These are phyloP conservation scores for Ceratocystis alfenasii DNA, from an alignment of 2,329 filamentous ascomycete species.

Conservation along the genomic window DNA sequence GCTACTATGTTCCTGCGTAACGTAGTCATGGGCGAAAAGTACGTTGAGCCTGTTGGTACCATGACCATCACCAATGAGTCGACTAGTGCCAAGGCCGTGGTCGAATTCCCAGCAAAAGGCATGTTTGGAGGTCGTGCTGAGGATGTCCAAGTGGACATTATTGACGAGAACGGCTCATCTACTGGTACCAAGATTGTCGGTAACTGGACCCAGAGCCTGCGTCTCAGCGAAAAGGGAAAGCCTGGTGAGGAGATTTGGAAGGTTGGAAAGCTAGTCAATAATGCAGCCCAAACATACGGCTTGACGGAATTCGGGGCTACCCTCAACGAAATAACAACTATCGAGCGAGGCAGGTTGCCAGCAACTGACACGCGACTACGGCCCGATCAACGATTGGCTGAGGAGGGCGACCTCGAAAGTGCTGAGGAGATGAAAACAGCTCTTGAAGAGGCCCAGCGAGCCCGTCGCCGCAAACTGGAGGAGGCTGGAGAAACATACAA, in stretches of 20 bases:
- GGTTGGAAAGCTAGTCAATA: constrained; percentile 64
- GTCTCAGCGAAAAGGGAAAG: constrained; percentile 45
- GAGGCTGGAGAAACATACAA: constrained; percentile 57
- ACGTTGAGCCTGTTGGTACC: constrained; percentile 83
- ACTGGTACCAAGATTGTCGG: constrained; percentile 59
- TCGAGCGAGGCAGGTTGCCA: constrained; percentile 65
- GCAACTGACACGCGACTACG: constrained; percentile 72
- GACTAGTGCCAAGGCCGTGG: constrained; percentile 68
- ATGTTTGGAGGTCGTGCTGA: constrained; percentile 95
- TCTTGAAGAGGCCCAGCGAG: constrained; percentile 76
- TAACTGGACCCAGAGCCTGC: constrained; percentile 71
- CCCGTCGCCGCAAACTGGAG: constrained; percentile 62
- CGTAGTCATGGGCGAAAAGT: constrained; percentile 96
- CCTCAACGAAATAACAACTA: constrained; percentile 74
- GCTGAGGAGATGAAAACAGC: constrained; percentile 74
- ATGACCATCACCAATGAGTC: constrained; percentile 80
- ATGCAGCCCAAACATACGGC: constrained; percentile 70
- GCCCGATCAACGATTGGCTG: constrained; percentile 76
- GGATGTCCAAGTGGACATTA: constrained; percentile 68
- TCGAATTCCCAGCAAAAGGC: constrained; percentile 85
- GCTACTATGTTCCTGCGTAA: constrained; percentile 89
- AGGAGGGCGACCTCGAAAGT: constrained; percentile 67
- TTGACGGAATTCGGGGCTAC: constrained; percentile 74
- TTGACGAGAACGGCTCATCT: constrained; percentile 52
- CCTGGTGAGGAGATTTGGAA: constrained; percentile 64